phyloP scores from a whole-genome alignment of 306 rosid species.

The Cucurbita ficifolia region DNA sequence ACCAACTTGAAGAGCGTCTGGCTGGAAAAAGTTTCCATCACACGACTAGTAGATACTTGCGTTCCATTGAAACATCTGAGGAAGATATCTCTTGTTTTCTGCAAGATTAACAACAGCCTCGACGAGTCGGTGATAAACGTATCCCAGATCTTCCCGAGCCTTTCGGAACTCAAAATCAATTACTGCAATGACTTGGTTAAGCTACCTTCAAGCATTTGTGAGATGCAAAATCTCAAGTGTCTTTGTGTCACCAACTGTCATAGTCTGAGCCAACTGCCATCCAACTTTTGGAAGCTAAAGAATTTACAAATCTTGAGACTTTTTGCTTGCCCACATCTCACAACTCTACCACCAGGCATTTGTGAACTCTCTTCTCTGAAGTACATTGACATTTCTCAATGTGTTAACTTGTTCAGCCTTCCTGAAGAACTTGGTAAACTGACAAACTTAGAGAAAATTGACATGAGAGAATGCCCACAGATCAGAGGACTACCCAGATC shows the following conservation, averaged over 20 bases:
- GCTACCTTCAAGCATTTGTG: constrained; percentile 55
- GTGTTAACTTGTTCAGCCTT: constrained; percentile 38
- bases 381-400: constrained; percentile 66
- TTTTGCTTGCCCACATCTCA: constrained; percentile 57
- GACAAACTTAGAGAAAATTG: constrained; percentile 58
- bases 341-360: constrained; percentile 36
- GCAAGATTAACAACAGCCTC: constrained; percentile 40
- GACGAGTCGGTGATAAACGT: constrained; percentile 19
- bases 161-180: constrained; percentile 59
- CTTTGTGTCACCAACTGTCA: constrained; percentile 79
- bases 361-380: constrained; percentile 35
- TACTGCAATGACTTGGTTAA: constrained; percentile 54
- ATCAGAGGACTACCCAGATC: constrained; percentile 44
- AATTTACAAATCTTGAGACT: constrained; percentile 50
- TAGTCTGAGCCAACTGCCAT: constrained; percentile 35
- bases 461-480: constrained; percentile 74
- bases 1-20: constrained; percentile 54
- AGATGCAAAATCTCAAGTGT: constrained; percentile 28
- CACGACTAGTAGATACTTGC: constrained; percentile 23
- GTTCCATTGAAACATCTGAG: constrained; percentile 22
- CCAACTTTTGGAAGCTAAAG: constrained; percentile 32
- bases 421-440: constrained; percentile 42
- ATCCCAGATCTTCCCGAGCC: constrained; percentile 35
- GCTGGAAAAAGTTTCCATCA: constrained; percentile 68
- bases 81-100: constrained; percentile 42